phyloP scores from a whole-genome alignment of 1,284 basidiomycete genomes.

The Trichosporon inkin region DNA sequence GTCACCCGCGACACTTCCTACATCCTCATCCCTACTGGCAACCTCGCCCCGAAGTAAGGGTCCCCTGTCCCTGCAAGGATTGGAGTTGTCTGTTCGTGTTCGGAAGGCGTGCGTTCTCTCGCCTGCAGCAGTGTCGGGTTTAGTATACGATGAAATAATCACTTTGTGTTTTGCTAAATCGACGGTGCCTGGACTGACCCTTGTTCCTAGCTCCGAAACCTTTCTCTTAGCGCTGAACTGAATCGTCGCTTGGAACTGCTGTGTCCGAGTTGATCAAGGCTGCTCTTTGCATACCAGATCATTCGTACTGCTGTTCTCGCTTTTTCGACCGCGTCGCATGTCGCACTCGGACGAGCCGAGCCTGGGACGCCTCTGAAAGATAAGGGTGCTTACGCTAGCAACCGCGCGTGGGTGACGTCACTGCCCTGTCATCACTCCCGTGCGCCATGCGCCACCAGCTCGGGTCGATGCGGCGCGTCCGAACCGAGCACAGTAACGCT shows the following conservation, averaged over 20 bases:
- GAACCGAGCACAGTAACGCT: too few species aligned
- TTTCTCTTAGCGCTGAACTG: not conserved
- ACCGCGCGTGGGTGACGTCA: too few species aligned
- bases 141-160: conserved; percentile 8
- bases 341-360: too few species aligned
- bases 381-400: too few species aligned
- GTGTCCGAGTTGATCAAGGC: too few species aligned
- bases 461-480: too few species aligned
- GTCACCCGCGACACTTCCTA: conserved; percentile 50
- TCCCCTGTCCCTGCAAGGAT: not conserved
- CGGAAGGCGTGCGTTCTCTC: not conserved
- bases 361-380: too few species aligned
- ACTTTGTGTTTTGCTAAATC: not conserved
- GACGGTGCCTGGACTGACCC: not conserved
- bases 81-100: not conserved
- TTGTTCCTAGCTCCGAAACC: not conserved
- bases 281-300: too few species aligned
- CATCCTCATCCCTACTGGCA: conserved; percentile 53
- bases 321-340: too few species aligned
- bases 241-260: not conserved
- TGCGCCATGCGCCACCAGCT: too few species aligned
- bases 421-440: too few species aligned
- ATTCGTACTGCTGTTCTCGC: too few species aligned
- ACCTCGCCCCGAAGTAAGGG: conserved; percentile 31
- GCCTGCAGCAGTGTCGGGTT: conserved; percentile 1